Evolutionary conservation across 2,329 filamentous ascomycete genomes (phyloP), one percentile per base, ranked within the genome.

Genomic region (Alternaria infectoria): DNA sequence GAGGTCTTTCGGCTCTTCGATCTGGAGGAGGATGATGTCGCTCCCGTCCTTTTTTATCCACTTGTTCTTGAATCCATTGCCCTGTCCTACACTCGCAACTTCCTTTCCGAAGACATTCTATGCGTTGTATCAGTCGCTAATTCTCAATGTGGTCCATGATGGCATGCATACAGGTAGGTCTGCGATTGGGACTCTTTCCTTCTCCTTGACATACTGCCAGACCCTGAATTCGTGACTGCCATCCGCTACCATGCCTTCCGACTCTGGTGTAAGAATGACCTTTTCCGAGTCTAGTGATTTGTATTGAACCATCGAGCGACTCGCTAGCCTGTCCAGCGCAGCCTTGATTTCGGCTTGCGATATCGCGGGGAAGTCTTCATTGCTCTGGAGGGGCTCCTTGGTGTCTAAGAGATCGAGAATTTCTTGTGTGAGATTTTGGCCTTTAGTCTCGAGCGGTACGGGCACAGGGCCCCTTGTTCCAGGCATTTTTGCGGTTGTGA

Each of bases 221-320:
- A 85, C 83, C 67, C 82, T 83, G 75, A 78, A 84, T 74, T 86
- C 84, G 65, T 85, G 84, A 61, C 82, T 84, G 10, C 84, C 84
- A 50, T 84, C 78, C 52, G 81, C 80, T 21, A 78, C 79, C 57
- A 98, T 91, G 69, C 91, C 91, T 80, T 97, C 85, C 21, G 93
- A 94, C 76, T 95, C 93, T 69, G 87, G 82, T 63, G 96, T 96
- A 30, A 98, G 84, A 36, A 90, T 74, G 13, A 90, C 87, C 75
- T 94, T 89, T 78, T 97, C 93, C 56, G 86, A 86, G 71, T 97
- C 93, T 65, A 93, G 86, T 50, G 92, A 91, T 73, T 96, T 89
- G 81, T 97, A 97, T 69, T 87, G 85, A 67, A 98, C 85, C 93
- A 97, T 97, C 54, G 89, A 90, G 72, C 95, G 88, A 62, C 93